Evolutionary conservation across 192 early-diverging fungal species (phyloP), one percentile per base, ranked within the genome.

Genomic region (Coemansia sp.): DNA sequence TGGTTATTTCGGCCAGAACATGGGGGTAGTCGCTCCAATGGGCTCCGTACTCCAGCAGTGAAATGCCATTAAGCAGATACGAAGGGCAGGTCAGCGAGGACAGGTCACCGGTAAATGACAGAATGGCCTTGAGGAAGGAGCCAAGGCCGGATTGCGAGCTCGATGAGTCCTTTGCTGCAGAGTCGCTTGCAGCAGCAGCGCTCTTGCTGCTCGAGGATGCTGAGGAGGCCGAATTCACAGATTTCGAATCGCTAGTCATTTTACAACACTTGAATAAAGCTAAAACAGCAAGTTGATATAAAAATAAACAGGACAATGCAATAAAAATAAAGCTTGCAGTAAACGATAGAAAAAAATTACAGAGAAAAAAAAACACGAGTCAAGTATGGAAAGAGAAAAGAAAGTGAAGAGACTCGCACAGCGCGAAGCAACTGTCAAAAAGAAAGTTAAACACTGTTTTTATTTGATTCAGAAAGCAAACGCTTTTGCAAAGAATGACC

Each of bases 31-130:
- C 88, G 63, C 73, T 78, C 88, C 88, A 89, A 30, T 82, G 80
- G 50, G 67, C 69, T 10, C 77, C 87, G 77, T 93, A 93, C 65
- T 93, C 92, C 32, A 93, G 84, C 45, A 92, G 74, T 64, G 91
- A 92, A 56, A 87, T 86, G 59, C 90, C 89, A 54, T 87, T 88
- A 38, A 93, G 76, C 7, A 93, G 67, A 64, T 92, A 93, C 42
- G 89, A 87, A 51, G 92, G 92, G 70, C 90, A 91, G 3, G 92
- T 92, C 52, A 93, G 77, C 55, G 85, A 85, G 8, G 89, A 91
- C 29, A 93, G 82, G 61, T 93, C 92, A 48, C 92, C 92, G 16
- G 92, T 91, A 61, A 91, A 91, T 32, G 89, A 87, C 32, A 89
- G 86, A 22, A 93, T 69, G 18, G 87, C 88, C 66, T 87, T 86